Base-by-base conservation (phyloP, 257 asterid genomes). In the Solanum pinnatisectum region DNA sequence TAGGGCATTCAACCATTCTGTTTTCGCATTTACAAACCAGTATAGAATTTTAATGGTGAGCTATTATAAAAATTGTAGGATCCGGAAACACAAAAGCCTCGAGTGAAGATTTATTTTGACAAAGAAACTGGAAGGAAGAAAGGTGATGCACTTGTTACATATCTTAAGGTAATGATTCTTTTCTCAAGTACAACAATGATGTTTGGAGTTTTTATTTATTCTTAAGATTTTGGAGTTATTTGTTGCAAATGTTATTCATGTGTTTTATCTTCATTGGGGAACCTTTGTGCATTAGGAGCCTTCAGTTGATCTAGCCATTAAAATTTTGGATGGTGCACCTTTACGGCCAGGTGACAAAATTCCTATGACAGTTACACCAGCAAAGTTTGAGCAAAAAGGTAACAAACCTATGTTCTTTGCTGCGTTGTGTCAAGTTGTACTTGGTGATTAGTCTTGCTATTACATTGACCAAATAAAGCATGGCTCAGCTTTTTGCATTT, bases 371-470 rank as follows among this genome's bases (percentile, higher is more conserved):
- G 98, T 97, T 91, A 88, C 96, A 27, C 93, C 73, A 92, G 99
- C 99, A 70, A 93, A 93, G 92, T 97, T 97, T 87, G 95, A 96
- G 93, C 99, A 97, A 92, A 97, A 97, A 93, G 99, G 99, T 96
- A 87, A n/a, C 81, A 85, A 11, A 15, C 27, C 33, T 63, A 67
- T 87, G 81, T 86, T 36, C 71, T 83, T 77, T 83, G 83, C 42
- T 87, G 89, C 83, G 49, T 89, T 86, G 85, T 37, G 44, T 39
- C 85, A 82, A 46, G n/a, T 32, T 82, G 70, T 82, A 82, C 44
- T 32, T 82, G 44, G 20, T 82, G 27, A 82, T 49, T 82, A 10
- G 8, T 49, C 30, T 82, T 82, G 86, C 30, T 82, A 30, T 16
- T 32, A 18, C 9, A 32, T 49, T 82, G 33, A 16, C 70, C 85